Percentiles rank a stretch among this genome's conserved stretches.
phyloP scores from a whole-genome alignment of 768 basidiomycete genomes.

The Phaffia australis region DNA sequence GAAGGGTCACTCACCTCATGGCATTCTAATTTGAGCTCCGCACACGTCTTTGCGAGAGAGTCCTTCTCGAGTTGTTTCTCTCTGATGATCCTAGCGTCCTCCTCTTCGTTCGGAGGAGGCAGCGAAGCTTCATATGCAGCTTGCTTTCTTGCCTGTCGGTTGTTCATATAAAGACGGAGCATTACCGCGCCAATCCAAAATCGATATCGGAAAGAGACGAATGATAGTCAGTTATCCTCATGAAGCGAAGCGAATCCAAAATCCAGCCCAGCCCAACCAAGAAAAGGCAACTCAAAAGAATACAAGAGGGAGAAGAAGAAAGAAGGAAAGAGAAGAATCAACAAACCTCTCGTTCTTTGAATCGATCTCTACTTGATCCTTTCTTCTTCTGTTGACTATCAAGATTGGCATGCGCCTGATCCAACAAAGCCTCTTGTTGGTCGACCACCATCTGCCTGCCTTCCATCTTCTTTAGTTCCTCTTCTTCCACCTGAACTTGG shows the following conservation, averaged over 20 bases:
- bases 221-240: neutral
- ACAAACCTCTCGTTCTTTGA: conserved; percentile 2
- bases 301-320: neutral
- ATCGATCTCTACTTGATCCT: conserved; percentile 6
- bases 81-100: conserved; percentile 34
- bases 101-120: conserved; percentile 34
- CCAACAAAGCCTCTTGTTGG: neutral
- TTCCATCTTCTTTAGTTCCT: neutral
- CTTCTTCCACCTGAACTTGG: neutral
- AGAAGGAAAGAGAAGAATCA: neutral
- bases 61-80: conserved; percentile 36
- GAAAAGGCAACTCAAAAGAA: neutral
- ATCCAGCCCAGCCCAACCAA: neutral
- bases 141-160: conserved; percentile 34
- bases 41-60: conserved; percentile 34
- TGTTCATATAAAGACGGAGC: neutral
- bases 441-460: conserved; percentile 3
- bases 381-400: neutral
- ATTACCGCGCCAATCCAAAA: neutral
- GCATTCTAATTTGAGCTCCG: conserved; percentile 32
- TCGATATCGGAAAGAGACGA: neutral
- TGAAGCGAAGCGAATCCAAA: neutral
- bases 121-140: conserved; percentile 33
- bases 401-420: conserved; percentile 6
- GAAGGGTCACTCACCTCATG: conserved; percentile 32